Evolutionary conservation across 2,329 filamentous ascomycete species (phyloP).

Genomic region (Aspergillus sp.): DNA sequence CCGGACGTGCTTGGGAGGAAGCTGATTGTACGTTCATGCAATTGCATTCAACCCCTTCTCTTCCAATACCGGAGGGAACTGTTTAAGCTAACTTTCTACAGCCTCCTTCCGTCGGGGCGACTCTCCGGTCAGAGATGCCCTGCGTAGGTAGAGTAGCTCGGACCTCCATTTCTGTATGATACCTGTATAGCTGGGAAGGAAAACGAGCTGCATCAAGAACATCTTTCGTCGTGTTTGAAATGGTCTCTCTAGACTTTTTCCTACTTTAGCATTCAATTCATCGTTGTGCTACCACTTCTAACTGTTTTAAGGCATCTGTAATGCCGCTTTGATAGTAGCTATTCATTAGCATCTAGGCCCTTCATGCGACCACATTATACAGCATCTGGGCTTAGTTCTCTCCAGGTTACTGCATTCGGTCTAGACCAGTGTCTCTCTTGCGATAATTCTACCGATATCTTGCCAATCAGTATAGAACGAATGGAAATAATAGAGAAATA

Average conservation of each 20-base stretch:
- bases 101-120: slow-evolving; percentile 49
- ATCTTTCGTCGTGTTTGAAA: slow-evolving; percentile 21
- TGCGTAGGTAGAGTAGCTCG: slow-evolving; percentile 35
- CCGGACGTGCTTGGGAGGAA: slow-evolving; percentile 96
- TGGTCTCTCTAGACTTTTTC: slow-evolving; percentile 21
- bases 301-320: neutral
- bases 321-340: neutral
- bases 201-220: slow-evolving; percentile 15
- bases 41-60: neutral
- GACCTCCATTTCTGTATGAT: slow-evolving; percentile 36
- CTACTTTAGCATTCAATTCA: slow-evolving; percentile 21
- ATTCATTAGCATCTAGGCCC: neutral
- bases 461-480: neutral
- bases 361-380: neutral
- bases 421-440: too few species aligned
- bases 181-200: slow-evolving; percentile 38
- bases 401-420: neutral
- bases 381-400: neutral
- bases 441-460: neutral
- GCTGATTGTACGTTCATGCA: slow-evolving; percentile 72
- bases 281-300: slow-evolving; percentile 14
- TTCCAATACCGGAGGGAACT: too few species aligned
- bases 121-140: slow-evolving; percentile 41
- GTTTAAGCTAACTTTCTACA: slow-evolving; percentile 24
- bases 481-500: neutral